Conservation (phyloP, 495 filamentous ascomycete species). For the Immersiella caudata region DNA sequence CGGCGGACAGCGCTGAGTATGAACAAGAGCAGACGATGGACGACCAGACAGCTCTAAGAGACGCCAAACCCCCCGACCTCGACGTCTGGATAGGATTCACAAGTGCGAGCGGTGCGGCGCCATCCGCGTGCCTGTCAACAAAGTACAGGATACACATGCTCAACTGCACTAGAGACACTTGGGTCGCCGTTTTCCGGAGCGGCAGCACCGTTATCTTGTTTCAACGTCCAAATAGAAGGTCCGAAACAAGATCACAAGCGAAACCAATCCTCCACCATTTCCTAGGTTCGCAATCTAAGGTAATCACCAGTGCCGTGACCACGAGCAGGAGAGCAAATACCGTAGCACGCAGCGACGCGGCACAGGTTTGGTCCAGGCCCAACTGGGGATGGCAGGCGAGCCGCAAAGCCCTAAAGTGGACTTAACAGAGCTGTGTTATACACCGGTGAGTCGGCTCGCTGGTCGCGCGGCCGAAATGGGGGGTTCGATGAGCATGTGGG, state of each 20-base stretch:
- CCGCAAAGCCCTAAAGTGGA: constrained; percentile 7
- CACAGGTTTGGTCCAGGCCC: not conserved
- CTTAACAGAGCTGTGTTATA: constrained; percentile 17
- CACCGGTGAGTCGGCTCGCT: constrained; percentile 16
- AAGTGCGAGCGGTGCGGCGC: not conserved
- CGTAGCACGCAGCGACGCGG: constrained; percentile 12
- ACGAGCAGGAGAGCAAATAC: not conserved
- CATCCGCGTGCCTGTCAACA: not conserved
- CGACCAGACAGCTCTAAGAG: not conserved
- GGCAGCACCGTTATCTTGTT: not conserved
- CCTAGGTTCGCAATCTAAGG: not conserved
- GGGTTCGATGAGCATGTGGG: constrained; percentile 27
- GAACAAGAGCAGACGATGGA: not conserved
- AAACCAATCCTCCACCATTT: not conserved
- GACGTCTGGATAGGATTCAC: not conserved
- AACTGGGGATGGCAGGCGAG: constrained; percentile 5
- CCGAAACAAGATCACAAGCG: not conserved
- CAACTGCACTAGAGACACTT: not conserved
- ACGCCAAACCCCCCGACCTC: not conserved
- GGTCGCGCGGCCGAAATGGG: not conserved
- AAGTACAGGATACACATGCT: not conserved
- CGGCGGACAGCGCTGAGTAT: not conserved
- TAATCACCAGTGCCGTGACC: not conserved
- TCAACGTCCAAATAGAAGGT: not conserved
- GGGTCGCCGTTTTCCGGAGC: not conserved